Percentiles rank a stretch among this genome's conserved stretches.
phyloP scores from a whole-genome alignment of 2,329 filamentous ascomycete genomes.

The Cryphonectria carpinicola region DNA sequence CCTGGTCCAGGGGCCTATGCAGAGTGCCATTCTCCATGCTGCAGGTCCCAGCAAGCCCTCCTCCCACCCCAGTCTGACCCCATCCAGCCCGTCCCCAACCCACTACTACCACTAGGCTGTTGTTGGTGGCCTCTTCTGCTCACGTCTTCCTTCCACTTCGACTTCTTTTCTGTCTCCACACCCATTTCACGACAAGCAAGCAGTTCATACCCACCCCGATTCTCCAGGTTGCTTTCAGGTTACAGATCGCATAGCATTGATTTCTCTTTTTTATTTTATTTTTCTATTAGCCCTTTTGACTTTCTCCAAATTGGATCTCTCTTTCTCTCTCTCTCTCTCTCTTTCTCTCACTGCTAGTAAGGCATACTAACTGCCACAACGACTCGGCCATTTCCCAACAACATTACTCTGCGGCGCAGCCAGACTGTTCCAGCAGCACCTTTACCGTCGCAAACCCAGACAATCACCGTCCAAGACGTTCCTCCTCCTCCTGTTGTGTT shows the following conservation, averaged over 20 bases:
- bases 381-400: not conserved
- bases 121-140: conserved; percentile 1
- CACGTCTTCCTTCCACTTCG: not conserved
- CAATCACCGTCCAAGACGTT: not conserved
- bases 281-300: not conserved
- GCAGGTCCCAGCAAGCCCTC: conserved; percentile 5
- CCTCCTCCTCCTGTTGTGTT: not conserved
- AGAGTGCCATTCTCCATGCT: conserved; percentile 3
- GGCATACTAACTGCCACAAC: not conserved
- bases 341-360: not conserved
- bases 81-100: conserved; percentile 9
- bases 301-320: not conserved
- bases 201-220: not conserved
- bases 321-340: too few relatives aligned
- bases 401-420: not conserved
- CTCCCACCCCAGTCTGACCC: conserved; percentile 6
- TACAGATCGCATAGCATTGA: conserved; percentile 2
- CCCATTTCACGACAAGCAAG: conserved; percentile 3
- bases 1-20: conserved; percentile 12
- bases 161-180: conserved; percentile 6
- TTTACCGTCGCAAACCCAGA: not conserved
- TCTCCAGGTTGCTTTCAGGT: not conserved
- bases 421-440: not conserved
- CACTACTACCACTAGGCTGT: not conserved
- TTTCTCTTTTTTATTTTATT: not conserved